A percentile compares a stretch with the other conserved stretches of the same genome.
Conservation (phyloP, 2,329 filamentous ascomycete species). For the Harringtonia lauricola region DNA sequence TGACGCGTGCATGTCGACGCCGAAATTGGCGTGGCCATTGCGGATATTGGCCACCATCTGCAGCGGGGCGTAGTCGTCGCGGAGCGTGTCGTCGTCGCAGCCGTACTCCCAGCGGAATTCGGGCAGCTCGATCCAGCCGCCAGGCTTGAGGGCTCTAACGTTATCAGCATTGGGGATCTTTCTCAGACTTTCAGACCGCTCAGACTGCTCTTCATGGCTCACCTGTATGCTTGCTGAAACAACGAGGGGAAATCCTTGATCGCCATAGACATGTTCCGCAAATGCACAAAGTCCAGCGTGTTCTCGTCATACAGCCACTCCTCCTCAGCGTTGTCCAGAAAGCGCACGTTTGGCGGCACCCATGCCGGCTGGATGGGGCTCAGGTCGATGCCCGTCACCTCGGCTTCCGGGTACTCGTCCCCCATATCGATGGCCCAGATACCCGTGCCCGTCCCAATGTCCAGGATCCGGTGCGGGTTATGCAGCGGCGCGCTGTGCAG, state of each 20-base stretch:
- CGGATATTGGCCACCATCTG: background rate
- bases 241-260: conserved; percentile 21
- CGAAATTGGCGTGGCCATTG: conserved; percentile 10
- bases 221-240: conserved; percentile 7
- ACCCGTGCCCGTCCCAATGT: conserved; percentile 3
- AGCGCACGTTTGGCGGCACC: conserved; percentile 24
- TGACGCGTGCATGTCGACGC: conserved; percentile 15
- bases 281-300: conserved; percentile 43
- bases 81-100: conserved; percentile 18
- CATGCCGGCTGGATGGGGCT: conserved; percentile 16
- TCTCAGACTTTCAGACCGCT: background rate
- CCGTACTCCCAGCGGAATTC: conserved; percentile 15
- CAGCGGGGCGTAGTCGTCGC: conserved; percentile 14
- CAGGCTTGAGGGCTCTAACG: conserved; percentile 21
- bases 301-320: conserved; percentile 32
- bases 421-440: conserved; percentile 22
- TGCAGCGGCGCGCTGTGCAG: background rate
- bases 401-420: conserved; percentile 2
- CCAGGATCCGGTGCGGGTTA: conserved; percentile 1
- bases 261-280: conserved; percentile 30
- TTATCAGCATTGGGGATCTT: background rate
- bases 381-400: conserved; percentile 22
- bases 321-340: conserved; percentile 29
- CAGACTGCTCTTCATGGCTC: background rate
- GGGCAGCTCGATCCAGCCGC: conserved; percentile 28